Conservation (phyloP, 2,329 filamentous ascomycete species). For the Truncatella angustata region DNA sequence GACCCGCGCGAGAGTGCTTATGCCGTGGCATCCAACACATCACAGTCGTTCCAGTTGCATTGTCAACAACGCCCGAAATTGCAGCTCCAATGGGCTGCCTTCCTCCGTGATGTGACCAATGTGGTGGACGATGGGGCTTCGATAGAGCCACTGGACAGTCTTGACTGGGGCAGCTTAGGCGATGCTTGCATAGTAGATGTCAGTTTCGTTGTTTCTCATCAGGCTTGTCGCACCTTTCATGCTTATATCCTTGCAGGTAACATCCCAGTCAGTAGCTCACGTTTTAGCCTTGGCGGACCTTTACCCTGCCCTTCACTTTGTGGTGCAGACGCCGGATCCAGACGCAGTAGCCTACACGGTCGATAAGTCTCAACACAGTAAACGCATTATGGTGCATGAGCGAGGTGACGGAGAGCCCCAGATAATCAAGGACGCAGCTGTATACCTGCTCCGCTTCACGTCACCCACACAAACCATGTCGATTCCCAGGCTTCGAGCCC, state of each 20-base stretch:
- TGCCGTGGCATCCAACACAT: conserved; percentile 1
- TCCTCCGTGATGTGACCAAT: conserved; percentile 6
- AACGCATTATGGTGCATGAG: background rate
- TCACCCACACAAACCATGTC: background rate
- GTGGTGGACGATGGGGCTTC: background rate
- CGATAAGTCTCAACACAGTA: conserved; percentile 4
- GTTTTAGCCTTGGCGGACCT: too few species aligned
- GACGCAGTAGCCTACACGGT: conserved; percentile 3
- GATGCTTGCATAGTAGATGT: conserved; percentile 8
- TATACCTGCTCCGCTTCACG: conserved; percentile 2
- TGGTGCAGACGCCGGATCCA: conserved; percentile 20
- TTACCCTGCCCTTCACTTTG: conserved; percentile 20
- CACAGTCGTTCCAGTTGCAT: background rate
- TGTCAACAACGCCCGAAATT: conserved; percentile 11
- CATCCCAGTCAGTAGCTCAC: too few species aligned
- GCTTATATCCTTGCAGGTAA: too few species aligned
- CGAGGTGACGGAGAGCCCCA: background rate
- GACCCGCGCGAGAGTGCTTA: background rate
- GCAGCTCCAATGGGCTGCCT: background rate
- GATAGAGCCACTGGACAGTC: background rate
- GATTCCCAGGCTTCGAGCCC: background rate
- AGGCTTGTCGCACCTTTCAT: too few species aligned
- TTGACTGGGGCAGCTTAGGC: background rate
- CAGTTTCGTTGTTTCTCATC: background rate
- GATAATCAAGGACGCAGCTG: background rate